Evolutionary conservation across 257 asterid species (phyloP).

Genomic region (Phtheirospermum japonicum): DNA sequence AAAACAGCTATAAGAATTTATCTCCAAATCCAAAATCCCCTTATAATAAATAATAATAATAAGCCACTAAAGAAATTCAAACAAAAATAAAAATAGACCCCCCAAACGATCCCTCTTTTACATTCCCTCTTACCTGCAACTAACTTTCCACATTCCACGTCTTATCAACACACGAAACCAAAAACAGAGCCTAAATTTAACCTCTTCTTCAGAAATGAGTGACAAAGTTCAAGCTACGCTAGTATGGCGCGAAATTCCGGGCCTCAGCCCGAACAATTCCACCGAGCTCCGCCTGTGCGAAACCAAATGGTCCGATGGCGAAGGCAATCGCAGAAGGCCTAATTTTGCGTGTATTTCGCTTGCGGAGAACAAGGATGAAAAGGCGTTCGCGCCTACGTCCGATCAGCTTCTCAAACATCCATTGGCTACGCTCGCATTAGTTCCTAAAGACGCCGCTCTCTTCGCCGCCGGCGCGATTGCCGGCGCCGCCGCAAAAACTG

Average conservation of each 20-base stretch:
- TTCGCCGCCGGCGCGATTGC: slow-evolving; percentile 95
- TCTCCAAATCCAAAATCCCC: too few relatives aligned
- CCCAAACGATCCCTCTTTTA: background rate
- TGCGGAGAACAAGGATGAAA: slow-evolving; percentile 52
- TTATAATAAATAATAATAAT: background rate
- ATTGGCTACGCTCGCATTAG: slow-evolving; percentile 67
- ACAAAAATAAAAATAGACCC: slow-evolving; percentile 1
- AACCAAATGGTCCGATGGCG: slow-evolving; percentile 25
- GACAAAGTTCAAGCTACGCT: slow-evolving; percentile 38
- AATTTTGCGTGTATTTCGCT: slow-evolving; percentile 68
- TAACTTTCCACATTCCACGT: slow-evolving; percentile 19
- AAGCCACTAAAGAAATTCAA: background rate
- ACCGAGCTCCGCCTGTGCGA: slow-evolving; percentile 34
- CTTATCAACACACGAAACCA: slow-evolving; percentile 19
- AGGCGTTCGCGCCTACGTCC: slow-evolving; percentile 49
- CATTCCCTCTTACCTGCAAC: background rate
- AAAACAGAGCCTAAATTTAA: background rate
- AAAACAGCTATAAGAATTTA: too few relatives aligned
- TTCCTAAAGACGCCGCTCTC: slow-evolving; percentile 76
- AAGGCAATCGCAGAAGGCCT: slow-evolving; percentile 25
- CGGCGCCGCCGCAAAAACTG: slow-evolving; percentile 85
- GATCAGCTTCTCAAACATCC: slow-evolving; percentile 80
- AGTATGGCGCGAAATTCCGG: slow-evolving; percentile 59
- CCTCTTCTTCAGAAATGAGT: slow-evolving; percentile 32
- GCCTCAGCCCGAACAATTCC: slow-evolving; percentile 36